Base-by-base conservation (phyloP, 805 yeast genomes). In the Monosporozyma aerobia region DNA sequence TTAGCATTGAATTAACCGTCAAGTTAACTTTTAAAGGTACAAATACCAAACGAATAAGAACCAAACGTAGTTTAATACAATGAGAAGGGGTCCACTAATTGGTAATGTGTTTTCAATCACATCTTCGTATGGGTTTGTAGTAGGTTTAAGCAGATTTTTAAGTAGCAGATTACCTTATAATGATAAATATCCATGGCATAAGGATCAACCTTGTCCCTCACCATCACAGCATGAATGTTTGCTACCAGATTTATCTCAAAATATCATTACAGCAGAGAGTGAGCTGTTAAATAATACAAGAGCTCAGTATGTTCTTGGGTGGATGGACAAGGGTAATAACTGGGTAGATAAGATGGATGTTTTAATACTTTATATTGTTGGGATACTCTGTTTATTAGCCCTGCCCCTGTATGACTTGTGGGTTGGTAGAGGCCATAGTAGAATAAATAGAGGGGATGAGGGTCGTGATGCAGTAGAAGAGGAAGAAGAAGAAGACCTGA, bases 61-160 rank as follows among this genome's bases (percentile, higher is more conserved):
- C 14, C 37, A 11, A 32, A 32, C 14, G 14, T 35, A 35, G 14
- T 14, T 13, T 16, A 35, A 43, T 2, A 32, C 14, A 13, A 59
- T 59, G 63, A 54, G 59, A 22, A 55, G 60, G 23, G 57, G 56
- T 33, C 59, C 63, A 13, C 57, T 58, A 27, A 40, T 59, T 19
- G 59, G 52, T 22, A 50, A 56, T 19, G 37, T 54, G 7, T 44
- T 59, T 19, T 54, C 58, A 6, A 27, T 59, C 9, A 59, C 63
- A 19, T 54, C 54, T 3, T 57, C 63, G 11, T 25, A 55, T 45
- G 59, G 57, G 8, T 32, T 60, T 29, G 41, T 56, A 14, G 58
- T 51, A 43, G 57, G 61, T 19, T 39, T 61, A 2, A 37, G 54
- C 29, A 51, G 49, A 22, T 11, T 54, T n/a, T 14, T 57, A 23